These are phyloP conservation scores for Boeremia lycopersici DNA, from an alignment of 2,329 filamentous ascomycete genomes.

Conservation along the genomic window DNA sequence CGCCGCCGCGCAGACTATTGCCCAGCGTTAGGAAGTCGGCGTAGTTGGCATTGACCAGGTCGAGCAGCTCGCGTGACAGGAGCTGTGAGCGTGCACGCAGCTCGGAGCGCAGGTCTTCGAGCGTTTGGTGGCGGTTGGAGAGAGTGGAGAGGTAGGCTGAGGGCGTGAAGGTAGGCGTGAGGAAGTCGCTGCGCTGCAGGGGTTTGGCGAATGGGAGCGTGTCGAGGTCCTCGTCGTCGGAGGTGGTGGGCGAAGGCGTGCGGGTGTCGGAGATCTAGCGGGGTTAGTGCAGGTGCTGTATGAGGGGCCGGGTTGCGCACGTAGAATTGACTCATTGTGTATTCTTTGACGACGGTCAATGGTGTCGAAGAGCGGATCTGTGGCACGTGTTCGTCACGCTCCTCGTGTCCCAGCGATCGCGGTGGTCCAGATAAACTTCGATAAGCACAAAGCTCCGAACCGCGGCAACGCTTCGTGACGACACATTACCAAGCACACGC, in stretches of 20 bases:
- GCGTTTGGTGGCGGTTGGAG: constrained; percentile 87
- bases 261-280: constrained; percentile 23
- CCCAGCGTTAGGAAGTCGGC: constrained; percentile 87
- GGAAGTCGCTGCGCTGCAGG: constrained; percentile 81
- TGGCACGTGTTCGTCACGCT: neutral
- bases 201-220: constrained; percentile 87
- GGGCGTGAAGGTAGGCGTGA: constrained; percentile 75
- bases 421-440: constrained; percentile 11
- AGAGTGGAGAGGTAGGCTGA: constrained; percentile 82
- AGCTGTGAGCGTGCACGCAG: constrained; percentile 79
- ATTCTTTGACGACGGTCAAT: too few relatives aligned
- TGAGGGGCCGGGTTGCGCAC: constrained; percentile 36
- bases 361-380: neutral
- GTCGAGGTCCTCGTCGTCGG: constrained; percentile 64
- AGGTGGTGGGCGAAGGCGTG: constrained; percentile 18
- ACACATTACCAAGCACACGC: constrained; percentile 12
- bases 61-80: constrained; percentile 84
- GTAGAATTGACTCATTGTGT: constrained; percentile 57
- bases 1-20: constrained; percentile 79
- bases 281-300: neutral
- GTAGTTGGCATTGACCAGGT: constrained; percentile 95
- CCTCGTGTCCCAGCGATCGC: neutral
- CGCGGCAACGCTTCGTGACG: constrained; percentile 13
- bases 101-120: constrained; percentile 89
- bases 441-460: constrained; percentile 8